Evolutionary conservation across 768 basidiomycete species (phyloP).

Genomic region (Rhizopogon rudus): DNA sequence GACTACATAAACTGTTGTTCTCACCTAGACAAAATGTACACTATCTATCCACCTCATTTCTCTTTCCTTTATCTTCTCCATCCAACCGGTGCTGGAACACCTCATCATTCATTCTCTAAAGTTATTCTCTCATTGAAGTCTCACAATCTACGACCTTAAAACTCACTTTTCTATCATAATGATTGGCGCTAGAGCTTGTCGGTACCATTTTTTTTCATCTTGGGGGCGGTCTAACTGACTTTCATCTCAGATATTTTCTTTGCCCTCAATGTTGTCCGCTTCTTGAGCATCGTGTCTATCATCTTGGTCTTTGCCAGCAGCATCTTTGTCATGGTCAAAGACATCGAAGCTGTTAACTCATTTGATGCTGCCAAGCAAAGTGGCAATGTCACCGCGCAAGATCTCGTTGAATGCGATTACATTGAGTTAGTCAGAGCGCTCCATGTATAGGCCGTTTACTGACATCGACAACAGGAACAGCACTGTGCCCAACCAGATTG

Average conservation of each 20-base stretch:
- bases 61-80: constrained; percentile 4
- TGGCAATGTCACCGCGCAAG: constrained; percentile 24
- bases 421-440: constrained; percentile 49
- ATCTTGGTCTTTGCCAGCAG: constrained; percentile 78
- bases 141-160: not conserved
- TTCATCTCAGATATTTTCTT: constrained; percentile 53
- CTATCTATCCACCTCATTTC: constrained; percentile 5
- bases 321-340: constrained; percentile 66
- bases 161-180: constrained; percentile 9
- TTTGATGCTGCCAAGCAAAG: constrained; percentile 42
- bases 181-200: constrained; percentile 39
- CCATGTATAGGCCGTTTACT: not conserved
- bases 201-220: constrained; percentile 16
- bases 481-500: constrained; percentile 88
- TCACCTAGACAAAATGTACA: not conserved
- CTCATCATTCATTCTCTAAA: constrained; percentile 13
- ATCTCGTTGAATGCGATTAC: constrained; percentile 62
- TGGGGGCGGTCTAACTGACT: constrained; percentile 1
- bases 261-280: constrained; percentile 72
- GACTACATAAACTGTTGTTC: constrained; percentile 19
- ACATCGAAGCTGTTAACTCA: constrained; percentile 69
- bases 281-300: constrained; percentile 74
- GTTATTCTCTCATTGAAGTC: constrained; percentile 8
- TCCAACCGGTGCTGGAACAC: constrained; percentile 29
- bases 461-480: constrained; percentile 42